Base-by-base conservation (phyloP, 345 rosid genomes). In the Mercurialis annua region DNA sequence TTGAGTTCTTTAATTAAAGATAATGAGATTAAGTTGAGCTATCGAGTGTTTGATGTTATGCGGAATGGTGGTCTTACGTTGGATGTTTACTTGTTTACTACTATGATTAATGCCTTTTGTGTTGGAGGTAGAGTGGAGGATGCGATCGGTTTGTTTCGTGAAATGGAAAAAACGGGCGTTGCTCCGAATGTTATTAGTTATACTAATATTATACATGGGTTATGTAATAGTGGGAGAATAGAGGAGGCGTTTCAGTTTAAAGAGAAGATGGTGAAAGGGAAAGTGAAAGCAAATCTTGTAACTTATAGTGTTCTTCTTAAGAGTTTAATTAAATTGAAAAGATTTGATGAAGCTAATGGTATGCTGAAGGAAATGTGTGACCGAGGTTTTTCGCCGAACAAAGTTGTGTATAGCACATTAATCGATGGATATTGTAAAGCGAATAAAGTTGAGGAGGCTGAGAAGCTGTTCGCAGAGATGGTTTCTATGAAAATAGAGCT, bases 341-440 rank as follows among this genome's bases (percentile, higher is more conserved):
- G 78, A 76, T 76, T 87, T 75, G 85, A 78, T 78, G 89, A 83
- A 40, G 92, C 91, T 29, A 81, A 77, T 59, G 63, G 46, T 58
- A 66, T 87, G 54, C 38, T 83, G 69, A 80, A 78, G 72, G 97
- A 91, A 81, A 85, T 87, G 81, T 70, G 79, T 26, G 75, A 71
- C 60, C 77, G 62, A 65, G 90, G 91, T 38, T 72, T 85, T 73
- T 65, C 70, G 65, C 86, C 86, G 9, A 91, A 86, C 74, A 83
- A 79, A 50, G 71, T 89, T 70, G 83, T 89, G 21, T 87, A 84
- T 72, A 89, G 87, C 80, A 89, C 89, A 29, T 62, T 89, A 69
- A 84, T 87, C 72, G 80, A 81, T 80, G 83, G 97, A 63, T 80
- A 75, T 34, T 89, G 96, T 76, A 86, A 82, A 74, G 91, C 85